Evolutionary conservation across 2,329 filamentous ascomycete species (phyloP).

Genomic region (Emericellopsis atlantica): DNA sequence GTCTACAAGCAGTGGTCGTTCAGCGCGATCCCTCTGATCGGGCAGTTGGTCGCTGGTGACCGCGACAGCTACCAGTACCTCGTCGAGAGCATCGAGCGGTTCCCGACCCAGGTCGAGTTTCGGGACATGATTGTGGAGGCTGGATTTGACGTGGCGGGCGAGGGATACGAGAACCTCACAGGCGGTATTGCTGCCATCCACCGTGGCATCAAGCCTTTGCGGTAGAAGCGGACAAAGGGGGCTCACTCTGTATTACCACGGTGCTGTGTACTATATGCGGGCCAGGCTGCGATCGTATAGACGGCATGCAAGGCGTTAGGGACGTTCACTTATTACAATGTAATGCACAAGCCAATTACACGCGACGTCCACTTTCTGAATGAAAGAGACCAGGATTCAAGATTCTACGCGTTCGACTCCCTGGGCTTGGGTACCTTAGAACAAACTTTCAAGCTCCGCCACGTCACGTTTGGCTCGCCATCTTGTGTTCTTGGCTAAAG

Average conservation of each 20-base stretch:
- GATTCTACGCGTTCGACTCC: no score
- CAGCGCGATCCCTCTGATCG: slow-evolving; percentile 84
- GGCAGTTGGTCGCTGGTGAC: slow-evolving; percentile 87
- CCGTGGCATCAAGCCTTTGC: slow-evolving; percentile 77
- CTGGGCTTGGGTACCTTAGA: no score
- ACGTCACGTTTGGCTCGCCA: no score
- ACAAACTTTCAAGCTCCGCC: no score
- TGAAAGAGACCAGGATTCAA: no score
- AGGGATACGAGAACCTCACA: slow-evolving; percentile 82
- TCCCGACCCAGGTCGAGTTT: slow-evolving; percentile 79
- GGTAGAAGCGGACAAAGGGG: background rate
- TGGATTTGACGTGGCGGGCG: slow-evolving; percentile 72
- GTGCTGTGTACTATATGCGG: background rate
- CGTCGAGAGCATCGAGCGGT: slow-evolving; percentile 92
- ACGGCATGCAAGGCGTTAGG: no score
- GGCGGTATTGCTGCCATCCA: slow-evolving; percentile 92
- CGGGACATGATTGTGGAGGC: slow-evolving; percentile 70
- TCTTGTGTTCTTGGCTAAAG: no score
- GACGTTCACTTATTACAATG: no score
- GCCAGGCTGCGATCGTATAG: background rate
- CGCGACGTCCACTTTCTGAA: no score
- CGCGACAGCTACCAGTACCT: slow-evolving; percentile 96
- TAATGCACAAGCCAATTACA: no score
- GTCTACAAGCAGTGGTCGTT: slow-evolving; percentile 96
- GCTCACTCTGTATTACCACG: background rate